Base-by-base conservation (phyloP, 2,329 filamentous ascomycete genomes). In the Monascus ruber region DNA sequence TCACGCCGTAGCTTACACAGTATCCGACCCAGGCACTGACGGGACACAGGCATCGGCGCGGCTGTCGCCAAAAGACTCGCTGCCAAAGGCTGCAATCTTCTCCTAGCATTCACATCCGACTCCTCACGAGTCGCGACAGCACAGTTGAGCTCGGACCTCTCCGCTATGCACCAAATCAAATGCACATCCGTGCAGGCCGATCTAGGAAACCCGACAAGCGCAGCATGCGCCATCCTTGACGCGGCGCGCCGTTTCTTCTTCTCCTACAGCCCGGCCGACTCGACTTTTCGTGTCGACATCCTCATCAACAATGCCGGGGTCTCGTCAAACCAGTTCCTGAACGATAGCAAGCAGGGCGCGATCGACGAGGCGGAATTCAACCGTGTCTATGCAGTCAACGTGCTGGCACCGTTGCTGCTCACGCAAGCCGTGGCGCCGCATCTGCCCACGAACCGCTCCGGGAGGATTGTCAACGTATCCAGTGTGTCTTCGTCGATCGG, bases 281-380 rank as follows among this genome's bases (percentile, higher is more conserved):
- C 28, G 6, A 29, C 28, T 3, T 76, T 86, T 56, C 76, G 81
- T 52, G 72, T 94, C 53, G 85, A 93, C 64, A 85, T 94, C 45
- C 68, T 94, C 38, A 69, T 94, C 68, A 93, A 94, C 73, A 94
- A 93, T 60, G 86, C 87, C 26, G 87, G 85, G 24, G 69, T 78
- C 1, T 65, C 71, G 6, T 59, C 56, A 24, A 62, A 69, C 47
- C 56, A 59, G 27, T 52, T 76, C 28, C 65, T 74, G 31, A 89
- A 91, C 63, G 74, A 80, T 49, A 58, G 66, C 25, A 64, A 83
- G 24, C 72, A 76, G 37, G 74, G 83, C 26, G 50, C 62, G 27
- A 74, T 85, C 45, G 74, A 72, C 3, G 55, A 70, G 5, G 70
- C 70, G 8, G 74, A 87, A 52, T 93, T 88, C 64, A 72, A 78